These are phyloP conservation scores for Benincasa hispida DNA, from an alignment of 306 rosid species.

Conservation along the genomic window DNA sequence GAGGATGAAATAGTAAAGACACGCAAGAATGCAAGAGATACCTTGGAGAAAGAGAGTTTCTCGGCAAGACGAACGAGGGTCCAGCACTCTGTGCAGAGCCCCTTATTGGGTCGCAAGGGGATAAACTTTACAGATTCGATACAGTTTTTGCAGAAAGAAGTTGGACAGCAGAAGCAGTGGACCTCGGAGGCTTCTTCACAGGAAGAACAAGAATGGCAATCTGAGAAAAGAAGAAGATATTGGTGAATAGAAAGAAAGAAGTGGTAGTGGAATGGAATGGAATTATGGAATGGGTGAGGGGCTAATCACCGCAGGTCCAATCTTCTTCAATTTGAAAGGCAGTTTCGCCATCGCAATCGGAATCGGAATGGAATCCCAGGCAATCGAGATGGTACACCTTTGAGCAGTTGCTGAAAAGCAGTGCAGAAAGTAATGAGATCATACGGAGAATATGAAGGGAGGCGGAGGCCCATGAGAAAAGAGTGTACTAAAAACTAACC, in stretches of 20 bases:
- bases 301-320: slow-evolving; percentile 53
- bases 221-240: slow-evolving; percentile 7
- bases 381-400: slow-evolving; percentile 58
- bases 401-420: slow-evolving; percentile 31
- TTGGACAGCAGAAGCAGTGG: slow-evolving; percentile 50
- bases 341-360: neutral
- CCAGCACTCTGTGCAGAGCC: slow-evolving; percentile 45
- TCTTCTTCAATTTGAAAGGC: neutral
- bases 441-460: neutral
- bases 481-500: slow-evolving; percentile 6
- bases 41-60: neutral
- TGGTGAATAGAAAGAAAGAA: no score
- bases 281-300: no score
- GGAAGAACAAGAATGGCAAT: slow-evolving; percentile 36
- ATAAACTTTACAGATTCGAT: slow-evolving; percentile 20
- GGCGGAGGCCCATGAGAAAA: neutral
- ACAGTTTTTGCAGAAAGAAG: slow-evolving; percentile 37
- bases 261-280: neutral
- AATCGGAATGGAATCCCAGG: slow-evolving; percentile 13
- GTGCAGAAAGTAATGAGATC: neutral
- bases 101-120: slow-evolving; percentile 20
- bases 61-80: slow-evolving; percentile 39
- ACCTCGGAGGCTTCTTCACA: slow-evolving; percentile 30
- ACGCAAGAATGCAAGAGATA: neutral
- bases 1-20: no score